Evolutionary conservation across 768 basidiomycete species (phyloP).

Genomic region (Trametes elegans): DNA sequence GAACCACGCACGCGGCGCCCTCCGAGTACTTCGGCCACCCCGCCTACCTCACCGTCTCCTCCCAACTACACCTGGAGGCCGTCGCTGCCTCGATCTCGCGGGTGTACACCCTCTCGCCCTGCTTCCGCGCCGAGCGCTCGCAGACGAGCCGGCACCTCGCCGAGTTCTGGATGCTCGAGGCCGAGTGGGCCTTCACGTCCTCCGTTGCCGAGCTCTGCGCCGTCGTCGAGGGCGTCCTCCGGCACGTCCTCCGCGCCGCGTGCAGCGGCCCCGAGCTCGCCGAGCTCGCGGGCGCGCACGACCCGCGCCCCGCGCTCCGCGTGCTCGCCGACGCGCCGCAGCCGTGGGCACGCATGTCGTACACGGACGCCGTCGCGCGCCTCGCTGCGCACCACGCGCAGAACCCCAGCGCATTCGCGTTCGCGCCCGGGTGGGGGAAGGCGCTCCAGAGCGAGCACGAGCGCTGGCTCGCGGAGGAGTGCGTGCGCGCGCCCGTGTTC

Average conservation of each 20-base stretch:
- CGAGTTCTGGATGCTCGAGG: constrained; percentile 99
- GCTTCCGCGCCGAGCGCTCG: constrained; percentile 91
- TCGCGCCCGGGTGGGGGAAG: constrained; percentile 63
- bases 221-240: constrained; percentile 56
- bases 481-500: constrained; percentile 78
- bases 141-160: constrained; percentile 89
- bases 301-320: constrained; percentile 35
- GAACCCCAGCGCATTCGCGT: constrained; percentile 46
- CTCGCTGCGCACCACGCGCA: constrained; percentile 40
- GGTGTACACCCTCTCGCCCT: constrained; percentile 90
- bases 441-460: constrained; percentile 89
- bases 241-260: constrained; percentile 33
- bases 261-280: constrained; percentile 31
- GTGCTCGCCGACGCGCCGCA: constrained; percentile 23
- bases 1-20: constrained; percentile 15
- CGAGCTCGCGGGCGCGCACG: constrained; percentile 36
- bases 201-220: constrained; percentile 49
- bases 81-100: constrained; percentile 74
- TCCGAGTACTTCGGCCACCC: constrained; percentile 72
- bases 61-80: constrained; percentile 93
- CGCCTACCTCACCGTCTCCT: constrained; percentile 90
- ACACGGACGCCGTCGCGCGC: constrained; percentile 68
- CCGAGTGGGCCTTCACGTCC: constrained; percentile 73
- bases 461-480: constrained; percentile 75
- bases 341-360: constrained; percentile 72